phyloP scores from a whole-genome alignment of 2,329 filamentous ascomycete genomes.

The Colletotrichum tamarilloi region DNA sequence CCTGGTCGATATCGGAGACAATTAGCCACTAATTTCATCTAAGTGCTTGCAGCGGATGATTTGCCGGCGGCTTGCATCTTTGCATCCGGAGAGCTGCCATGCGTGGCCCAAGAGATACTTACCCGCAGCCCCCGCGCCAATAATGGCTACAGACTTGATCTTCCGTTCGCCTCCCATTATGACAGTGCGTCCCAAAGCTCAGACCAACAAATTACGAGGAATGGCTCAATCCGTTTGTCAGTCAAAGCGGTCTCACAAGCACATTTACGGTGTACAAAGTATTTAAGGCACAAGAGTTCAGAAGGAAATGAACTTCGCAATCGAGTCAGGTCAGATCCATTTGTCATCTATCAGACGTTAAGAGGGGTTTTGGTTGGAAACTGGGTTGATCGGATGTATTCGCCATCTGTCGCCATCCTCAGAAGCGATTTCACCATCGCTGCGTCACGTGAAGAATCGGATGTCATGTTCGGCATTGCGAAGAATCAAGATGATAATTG shows the following conservation, averaged over 20 bases:
- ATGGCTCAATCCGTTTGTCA: neutral
- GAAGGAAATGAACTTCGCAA: neutral
- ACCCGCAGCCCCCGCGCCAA: conserved; percentile 57
- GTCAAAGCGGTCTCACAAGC: neutral
- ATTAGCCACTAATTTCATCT: neutral
- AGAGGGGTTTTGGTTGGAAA: neutral
- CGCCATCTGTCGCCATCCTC: conserved; percentile 35
- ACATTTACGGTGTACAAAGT: neutral
- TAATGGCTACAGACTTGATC: conserved; percentile 54
- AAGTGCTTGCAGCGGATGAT: too few relatives aligned
- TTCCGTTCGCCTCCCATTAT: conserved; percentile 38
- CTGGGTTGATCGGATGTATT: conserved; percentile 27
- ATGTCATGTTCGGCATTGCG: neutral
- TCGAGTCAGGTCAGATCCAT: conserved; percentile 9
- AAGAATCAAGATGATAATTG: neutral
- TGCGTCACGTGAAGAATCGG: conserved; percentile 26
- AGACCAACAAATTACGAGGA: neutral
- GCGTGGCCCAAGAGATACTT: conserved; percentile 4
- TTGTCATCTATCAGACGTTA: conserved; percentile 21
- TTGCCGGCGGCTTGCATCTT: neutral
- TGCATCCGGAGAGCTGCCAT: neutral
- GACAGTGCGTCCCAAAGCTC: neutral
- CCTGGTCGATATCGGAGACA: conserved; percentile 44
- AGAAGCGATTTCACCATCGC: conserved; percentile 33
- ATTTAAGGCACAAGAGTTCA: neutral